A percentile compares a stretch with the other conserved stretches of the same genome.
These are phyloP conservation scores for Sequoia sempervirens DNA, from an alignment of 75 land plant species.

Conservation along the genomic window DNA sequence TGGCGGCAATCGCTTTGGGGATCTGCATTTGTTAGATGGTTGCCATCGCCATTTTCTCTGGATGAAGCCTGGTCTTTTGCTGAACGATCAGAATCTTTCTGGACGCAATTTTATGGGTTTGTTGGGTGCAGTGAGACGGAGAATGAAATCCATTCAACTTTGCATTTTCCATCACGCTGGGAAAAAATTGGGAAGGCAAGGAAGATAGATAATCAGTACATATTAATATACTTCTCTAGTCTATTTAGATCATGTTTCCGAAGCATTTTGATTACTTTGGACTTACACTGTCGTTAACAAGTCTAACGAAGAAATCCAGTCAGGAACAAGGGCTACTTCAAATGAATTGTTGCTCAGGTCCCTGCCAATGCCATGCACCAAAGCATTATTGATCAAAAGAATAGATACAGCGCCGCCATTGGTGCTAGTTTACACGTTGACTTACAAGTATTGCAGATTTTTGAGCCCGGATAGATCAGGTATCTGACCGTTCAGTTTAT, in stretches of 20 bases:
- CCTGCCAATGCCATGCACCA: not conserved
- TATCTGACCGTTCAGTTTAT: no score
- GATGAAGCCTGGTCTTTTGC: no score
- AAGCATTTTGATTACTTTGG: no score
- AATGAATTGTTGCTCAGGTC: not conserved
- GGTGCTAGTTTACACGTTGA: not conserved
- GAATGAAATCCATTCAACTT: conserved; percentile 31
- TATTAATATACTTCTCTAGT: no score
- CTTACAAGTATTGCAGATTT: conserved; percentile 36
- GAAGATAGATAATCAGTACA: no score
- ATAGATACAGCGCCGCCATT: not conserved
- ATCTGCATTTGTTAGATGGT: no score
- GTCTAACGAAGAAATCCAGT: not conserved
- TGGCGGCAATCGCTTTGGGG: no score
- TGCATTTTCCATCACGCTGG: conserved; percentile 33
- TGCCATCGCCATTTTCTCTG: no score
- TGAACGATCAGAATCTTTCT: no score
- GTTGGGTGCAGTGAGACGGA: no score
- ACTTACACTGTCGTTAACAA: not conserved
- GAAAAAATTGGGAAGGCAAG: not conserved
- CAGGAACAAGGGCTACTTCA: not conserved
- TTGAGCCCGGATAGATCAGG: conserved; percentile 14
- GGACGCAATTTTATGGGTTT: no score
- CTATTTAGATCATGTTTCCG: no score
- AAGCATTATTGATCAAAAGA: not conserved